Conservation (phyloP, 2,329 filamentous ascomycete species). For the Trichoderma cornu-damae region DNA sequence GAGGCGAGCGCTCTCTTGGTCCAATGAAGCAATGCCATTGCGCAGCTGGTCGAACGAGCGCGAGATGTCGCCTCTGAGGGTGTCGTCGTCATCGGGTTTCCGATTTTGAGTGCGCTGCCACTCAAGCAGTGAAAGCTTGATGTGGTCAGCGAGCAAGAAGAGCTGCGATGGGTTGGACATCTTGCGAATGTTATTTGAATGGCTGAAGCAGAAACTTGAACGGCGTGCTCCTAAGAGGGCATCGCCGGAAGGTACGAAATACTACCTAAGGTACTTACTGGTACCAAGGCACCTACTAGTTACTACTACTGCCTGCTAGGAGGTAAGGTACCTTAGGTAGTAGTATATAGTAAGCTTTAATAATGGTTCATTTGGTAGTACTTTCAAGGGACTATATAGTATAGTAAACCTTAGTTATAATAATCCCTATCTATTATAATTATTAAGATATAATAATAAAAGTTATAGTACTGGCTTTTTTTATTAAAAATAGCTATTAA, state of each 20-base stretch:
- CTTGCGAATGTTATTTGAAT: neutral
- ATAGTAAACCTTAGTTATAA: no score
- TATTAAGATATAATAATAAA: no score
- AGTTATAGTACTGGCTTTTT: no score
- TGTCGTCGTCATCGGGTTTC: conserved; percentile 69
- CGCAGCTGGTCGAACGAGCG: conserved; percentile 82
- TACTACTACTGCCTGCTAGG: no score
- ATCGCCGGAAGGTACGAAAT: neutral
- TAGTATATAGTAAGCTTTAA: no score
- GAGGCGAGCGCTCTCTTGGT: conserved; percentile 58
- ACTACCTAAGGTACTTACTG: no score
- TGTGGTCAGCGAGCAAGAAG: conserved; percentile 89
- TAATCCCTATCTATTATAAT: no score
- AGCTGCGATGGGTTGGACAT: conserved; percentile 64
- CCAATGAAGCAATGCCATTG: conserved; percentile 68
- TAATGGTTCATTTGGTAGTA: no score
- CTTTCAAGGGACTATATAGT: no score
- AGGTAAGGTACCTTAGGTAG: no score
- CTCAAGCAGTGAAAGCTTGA: conserved; percentile 92
- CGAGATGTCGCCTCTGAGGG: conserved; percentile 83
- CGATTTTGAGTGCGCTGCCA: conserved; percentile 79
- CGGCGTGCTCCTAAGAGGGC: neutral
- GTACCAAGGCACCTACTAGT: no score
- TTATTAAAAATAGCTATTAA: no score
- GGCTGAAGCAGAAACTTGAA: neutral